Conservation (phyloP, 805 yeast genomes). For the Yueomyces sinensis region DNA sequence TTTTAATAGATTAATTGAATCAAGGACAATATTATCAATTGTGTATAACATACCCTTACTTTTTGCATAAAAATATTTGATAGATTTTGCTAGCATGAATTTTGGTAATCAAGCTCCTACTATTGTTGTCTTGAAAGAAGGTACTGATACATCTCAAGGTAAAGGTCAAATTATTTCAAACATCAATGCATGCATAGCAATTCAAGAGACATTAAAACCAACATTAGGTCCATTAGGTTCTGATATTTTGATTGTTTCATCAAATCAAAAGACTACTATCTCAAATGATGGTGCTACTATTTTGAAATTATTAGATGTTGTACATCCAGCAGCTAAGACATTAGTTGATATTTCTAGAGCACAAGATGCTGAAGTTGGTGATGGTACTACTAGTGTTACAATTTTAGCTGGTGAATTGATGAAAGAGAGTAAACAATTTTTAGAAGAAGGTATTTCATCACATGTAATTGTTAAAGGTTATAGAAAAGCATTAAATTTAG, state of each 20-base stretch:
- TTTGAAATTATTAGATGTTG: conserved; percentile 79
- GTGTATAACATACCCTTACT: too few relatives aligned
- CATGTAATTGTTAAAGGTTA: conserved; percentile 81
- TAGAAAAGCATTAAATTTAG: conserved; percentile 67
- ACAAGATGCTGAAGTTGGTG: conserved; percentile 97
- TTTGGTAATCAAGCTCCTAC: conserved; percentile 93
- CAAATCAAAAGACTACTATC: conserved; percentile 79
- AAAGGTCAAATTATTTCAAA: conserved; percentile 90
- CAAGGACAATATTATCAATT: too few relatives aligned
- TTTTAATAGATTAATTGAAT: too few relatives aligned
- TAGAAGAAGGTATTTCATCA: conserved; percentile 93
- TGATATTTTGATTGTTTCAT: conserved; percentile 78
- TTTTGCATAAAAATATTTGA: too few relatives aligned
- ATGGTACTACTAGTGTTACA: conserved; percentile 95
- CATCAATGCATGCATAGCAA: conserved; percentile 93
- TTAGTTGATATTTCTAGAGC: conserved; percentile 89
- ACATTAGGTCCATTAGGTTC: conserved; percentile 97
- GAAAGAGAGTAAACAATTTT: conserved; percentile 78
- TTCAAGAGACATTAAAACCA: conserved; percentile 88
- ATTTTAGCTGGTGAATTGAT: conserved; percentile 88
- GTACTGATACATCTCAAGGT: conserved; percentile 96
- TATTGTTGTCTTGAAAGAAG: conserved; percentile 95
- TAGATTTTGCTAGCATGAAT: conserved; percentile 58
- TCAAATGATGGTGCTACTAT: conserved; percentile 99
- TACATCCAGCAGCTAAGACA: conserved; percentile 97